Evolutionary conservation across 108 stramenopile species (phyloP).

Genomic region (Fragilariopsis cylindrus): DNA sequence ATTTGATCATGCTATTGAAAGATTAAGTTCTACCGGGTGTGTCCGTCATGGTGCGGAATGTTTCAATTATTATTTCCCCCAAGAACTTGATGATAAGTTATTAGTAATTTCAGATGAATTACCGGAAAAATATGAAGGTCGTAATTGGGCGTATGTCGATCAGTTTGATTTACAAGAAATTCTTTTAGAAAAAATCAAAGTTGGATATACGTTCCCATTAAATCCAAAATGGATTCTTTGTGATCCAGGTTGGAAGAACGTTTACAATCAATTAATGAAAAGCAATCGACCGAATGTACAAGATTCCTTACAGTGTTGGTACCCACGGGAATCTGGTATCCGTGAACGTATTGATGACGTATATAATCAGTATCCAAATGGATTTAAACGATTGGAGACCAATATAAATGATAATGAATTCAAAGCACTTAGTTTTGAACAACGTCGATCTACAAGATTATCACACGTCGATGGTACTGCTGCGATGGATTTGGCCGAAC

Average conservation of each 20-base stretch:
- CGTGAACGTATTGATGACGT: constrained; percentile 62
- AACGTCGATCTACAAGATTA: not conserved
- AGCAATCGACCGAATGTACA: constrained; percentile 48
- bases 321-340: constrained; percentile 52
- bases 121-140: constrained; percentile 17
- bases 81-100: constrained; percentile 60
- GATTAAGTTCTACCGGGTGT: constrained; percentile 43
- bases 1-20: constrained; percentile 46
- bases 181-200: constrained; percentile 46
- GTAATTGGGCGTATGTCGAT: constrained; percentile 46
- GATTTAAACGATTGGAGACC: constrained; percentile 33
- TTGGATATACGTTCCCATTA: constrained; percentile 59
- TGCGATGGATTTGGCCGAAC: constrained; percentile 39
- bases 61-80: constrained; percentile 67
- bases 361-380: constrained; percentile 49
- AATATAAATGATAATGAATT: no score
- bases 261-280: constrained; percentile 60
- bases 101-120: constrained; percentile 56
- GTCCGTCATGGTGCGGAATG: constrained; percentile 72
- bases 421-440: not conserved
- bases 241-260: constrained; percentile 72
- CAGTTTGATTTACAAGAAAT: constrained; percentile 44
- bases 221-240: constrained; percentile 73
- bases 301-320: constrained; percentile 56
- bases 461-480: constrained; percentile 25